A percentile compares a stretch with the other conserved stretches of the same genome.
These are phyloP conservation scores for Aspergillus spinulosporus DNA, from an alignment of 2,329 filamentous ascomycete species.

Conservation along the genomic window DNA sequence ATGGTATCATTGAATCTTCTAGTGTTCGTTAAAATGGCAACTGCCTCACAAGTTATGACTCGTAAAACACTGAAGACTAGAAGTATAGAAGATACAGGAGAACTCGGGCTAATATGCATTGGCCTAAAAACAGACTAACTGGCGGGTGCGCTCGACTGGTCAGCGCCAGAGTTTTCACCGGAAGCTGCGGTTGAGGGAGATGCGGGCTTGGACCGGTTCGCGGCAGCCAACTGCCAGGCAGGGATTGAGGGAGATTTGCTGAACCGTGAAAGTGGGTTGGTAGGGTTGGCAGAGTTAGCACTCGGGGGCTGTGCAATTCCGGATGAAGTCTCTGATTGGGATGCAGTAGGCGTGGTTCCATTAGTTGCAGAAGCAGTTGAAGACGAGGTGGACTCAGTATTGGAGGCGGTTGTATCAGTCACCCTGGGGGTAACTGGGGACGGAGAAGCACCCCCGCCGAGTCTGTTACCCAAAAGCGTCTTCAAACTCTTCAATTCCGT, in stretches of 20 bases:
- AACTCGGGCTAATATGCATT: slow-evolving; percentile 3
- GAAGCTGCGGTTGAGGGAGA: slow-evolving; percentile 25
- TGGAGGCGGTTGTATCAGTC: slow-evolving; percentile 28
- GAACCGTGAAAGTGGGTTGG: slow-evolving; percentile 52
- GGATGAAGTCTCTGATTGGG: slow-evolving; percentile 30
- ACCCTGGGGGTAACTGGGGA: slow-evolving; percentile 35
- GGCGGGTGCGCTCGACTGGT: slow-evolving; percentile 32
- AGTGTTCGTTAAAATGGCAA: background rate
- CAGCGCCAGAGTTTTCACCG: slow-evolving; percentile 21
- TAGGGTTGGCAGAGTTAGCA: slow-evolving; percentile 29
- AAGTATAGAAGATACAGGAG: slow-evolving; percentile 17
- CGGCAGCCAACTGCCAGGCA: slow-evolving; percentile 75
- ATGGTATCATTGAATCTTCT: background rate
- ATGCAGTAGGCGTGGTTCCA: slow-evolving; percentile 30
- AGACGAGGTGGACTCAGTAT: slow-evolving; percentile 26
- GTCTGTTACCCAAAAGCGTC: slow-evolving; percentile 71
- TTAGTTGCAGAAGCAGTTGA: slow-evolving; percentile 27
- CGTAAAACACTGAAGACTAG: slow-evolving; percentile 25
- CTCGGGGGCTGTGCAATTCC: slow-evolving; percentile 33
- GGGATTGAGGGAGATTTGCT: slow-evolving; percentile 67
- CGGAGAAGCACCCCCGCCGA: slow-evolving; percentile 42
- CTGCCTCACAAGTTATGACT: slow-evolving; percentile 13
- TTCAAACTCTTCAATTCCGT: slow-evolving; percentile 89
- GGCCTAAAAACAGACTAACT: slow-evolving; percentile 24
- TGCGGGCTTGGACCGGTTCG: slow-evolving; percentile 50